Base-by-base conservation (phyloP, 352 stramenopile genomes). In the Globisporangium orthogonon region DNA sequence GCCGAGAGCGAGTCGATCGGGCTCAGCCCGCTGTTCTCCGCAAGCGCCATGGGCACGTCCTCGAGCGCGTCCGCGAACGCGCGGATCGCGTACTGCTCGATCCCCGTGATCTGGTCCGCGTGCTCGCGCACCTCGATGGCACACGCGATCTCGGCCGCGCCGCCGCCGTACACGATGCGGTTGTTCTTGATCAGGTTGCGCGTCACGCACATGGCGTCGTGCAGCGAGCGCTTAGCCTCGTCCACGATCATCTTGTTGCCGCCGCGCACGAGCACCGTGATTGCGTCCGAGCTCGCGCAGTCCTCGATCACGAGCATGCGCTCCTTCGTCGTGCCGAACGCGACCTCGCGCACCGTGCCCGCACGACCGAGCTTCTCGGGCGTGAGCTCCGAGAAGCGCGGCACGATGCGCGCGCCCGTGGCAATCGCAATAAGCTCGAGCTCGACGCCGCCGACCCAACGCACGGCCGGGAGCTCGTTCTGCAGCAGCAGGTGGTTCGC, bases 361-460 rank as follows among this genome's bases (percentile, higher is more conserved):
- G 96, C 96, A 53, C 74, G 90, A 33, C 97, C 97, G 18, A 99
- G 89, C 74, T 99, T 99, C 50, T 99, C 96, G 0, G 79, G 33
- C 17, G 87, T 97, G 39, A 99, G 78, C 77, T 99, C 97, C 49
- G 92, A 89, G 68, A 99, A 99, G 50, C 97, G 92, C 40, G 97
- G 96, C 39, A 99, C 97, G 63, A 99, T 99, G 44, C 97, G 88
- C 51, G 92, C 97, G 39, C 97, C 97, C 5, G 97, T 99, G 14
- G 97, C 97, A 70, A 99, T 99, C 37, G 97, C 97, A 73, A 99
- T 98, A n/a, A 99, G 91, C 80, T 99, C 97, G 40, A 99, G 94
- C 83, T 99, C 97, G 17, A 99, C 96, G 48, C 97, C 97, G 52
- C 97, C 97, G 2, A 99, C 97, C 97, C 97, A 99, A 52, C 97